phyloP scores from a whole-genome alignment of 305 asterid species.

The Rubia balearica region DNA sequence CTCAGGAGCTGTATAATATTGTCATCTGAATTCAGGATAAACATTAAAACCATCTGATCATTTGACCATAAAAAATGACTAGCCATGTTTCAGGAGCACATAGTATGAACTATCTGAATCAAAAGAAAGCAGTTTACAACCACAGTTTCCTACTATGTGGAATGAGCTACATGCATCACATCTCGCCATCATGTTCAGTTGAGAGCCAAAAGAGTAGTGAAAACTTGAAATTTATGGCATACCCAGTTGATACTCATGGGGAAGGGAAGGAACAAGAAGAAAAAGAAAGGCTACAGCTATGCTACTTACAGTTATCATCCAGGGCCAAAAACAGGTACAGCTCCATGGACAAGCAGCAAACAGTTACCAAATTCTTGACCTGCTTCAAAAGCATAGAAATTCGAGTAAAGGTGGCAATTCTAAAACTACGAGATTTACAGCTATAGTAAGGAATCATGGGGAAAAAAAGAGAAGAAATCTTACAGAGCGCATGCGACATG shows the following conservation, averaged over 20 bases:
- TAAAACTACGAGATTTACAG: not conserved
- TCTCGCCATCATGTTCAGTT: not conserved
- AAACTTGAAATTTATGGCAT: not conserved
- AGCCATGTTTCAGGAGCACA: not conserved
- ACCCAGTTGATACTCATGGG: not conserved
- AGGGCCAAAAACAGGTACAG: slow-evolving; percentile 2
- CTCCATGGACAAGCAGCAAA: not conserved
- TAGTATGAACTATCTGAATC: not conserved
- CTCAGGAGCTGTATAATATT: not conserved
- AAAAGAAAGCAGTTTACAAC: not conserved
- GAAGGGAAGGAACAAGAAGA: not conserved
- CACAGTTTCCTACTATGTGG: not conserved
- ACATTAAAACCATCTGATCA: not conserved
- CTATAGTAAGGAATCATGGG: not conserved
- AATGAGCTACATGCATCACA: not conserved
- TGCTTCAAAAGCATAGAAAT: slow-evolving; percentile 3
- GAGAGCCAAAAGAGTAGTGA: not conserved
- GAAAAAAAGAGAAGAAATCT: not conserved
- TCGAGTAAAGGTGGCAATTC: not conserved
- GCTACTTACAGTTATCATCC: not conserved
- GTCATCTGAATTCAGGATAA: not conserved
- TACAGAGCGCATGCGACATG: not conserved
- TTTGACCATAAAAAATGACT: not conserved
- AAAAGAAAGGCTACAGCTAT: not conserved
- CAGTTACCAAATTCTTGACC: not conserved